Percentiles rank a stretch among this genome's conserved stretches.
phyloP scores from a whole-genome alignment of 2,329 filamentous ascomycete genomes.

The Podosphaera aphanis region DNA sequence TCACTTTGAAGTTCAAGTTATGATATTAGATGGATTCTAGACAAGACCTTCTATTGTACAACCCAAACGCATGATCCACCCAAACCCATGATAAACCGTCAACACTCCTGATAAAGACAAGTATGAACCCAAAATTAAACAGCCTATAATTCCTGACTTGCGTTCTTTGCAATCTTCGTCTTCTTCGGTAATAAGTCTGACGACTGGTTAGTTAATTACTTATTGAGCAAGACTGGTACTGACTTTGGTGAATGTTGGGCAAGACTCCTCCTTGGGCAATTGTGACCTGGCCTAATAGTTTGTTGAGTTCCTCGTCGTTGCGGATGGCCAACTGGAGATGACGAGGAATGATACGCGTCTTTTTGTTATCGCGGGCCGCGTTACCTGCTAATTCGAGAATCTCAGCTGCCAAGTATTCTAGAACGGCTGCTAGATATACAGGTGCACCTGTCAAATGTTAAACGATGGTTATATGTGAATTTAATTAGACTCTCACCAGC shows the following conservation, averaged over 20 bases:
- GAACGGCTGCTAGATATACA: conserved; percentile 89
- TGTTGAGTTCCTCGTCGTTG: conserved; percentile 99
- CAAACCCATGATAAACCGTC: conserved; percentile 48
- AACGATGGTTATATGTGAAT: conserved; percentile 1
- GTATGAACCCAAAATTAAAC: conserved; percentile 19
- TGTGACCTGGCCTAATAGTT: conserved; percentile 85
- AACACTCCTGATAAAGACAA: conserved; percentile 34
- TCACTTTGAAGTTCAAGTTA: too few relatives aligned
- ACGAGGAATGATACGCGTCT: conserved; percentile 98
- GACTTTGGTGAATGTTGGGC: conserved; percentile 94
- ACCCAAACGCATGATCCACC: conserved; percentile 37
- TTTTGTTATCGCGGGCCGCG: conserved; percentile 98
- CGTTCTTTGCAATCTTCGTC: conserved; percentile 87
- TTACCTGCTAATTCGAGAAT: conserved; percentile 98
- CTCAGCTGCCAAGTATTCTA: conserved; percentile 96
- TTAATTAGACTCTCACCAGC: conserved; percentile 40
- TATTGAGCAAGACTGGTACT: conserved; percentile 18
- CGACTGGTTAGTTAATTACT: conserved; percentile 8
- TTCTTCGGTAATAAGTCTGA: conserved; percentile 98
- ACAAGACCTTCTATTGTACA: too few relatives aligned
- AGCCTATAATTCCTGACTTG: conserved; percentile 83
- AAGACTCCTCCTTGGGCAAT: conserved; percentile 94
- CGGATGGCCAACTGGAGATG: conserved; percentile 98
- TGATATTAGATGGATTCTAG: too few relatives aligned
- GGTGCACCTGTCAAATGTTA: conserved; percentile 37